Percentiles rank a stretch among this genome's conserved stretches.
Conservation (phyloP, 2,329 filamentous ascomycete genomes). For the Arthrobotrys entomopaga region DNA sequence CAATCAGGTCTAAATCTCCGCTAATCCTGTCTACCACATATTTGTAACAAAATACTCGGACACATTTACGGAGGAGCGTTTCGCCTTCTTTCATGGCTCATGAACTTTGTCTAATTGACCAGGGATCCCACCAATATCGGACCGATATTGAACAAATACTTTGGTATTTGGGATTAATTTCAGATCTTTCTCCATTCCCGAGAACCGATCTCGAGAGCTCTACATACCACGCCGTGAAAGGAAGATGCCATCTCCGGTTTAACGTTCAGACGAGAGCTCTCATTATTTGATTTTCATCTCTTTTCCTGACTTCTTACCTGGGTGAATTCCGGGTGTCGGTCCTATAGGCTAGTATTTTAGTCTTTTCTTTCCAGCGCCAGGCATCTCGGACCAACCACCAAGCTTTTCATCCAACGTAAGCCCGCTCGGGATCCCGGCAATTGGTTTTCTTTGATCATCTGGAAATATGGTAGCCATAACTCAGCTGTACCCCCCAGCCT, state of each 20-base stretch:
- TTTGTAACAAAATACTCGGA: conserved; percentile 5
- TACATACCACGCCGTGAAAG: not conserved
- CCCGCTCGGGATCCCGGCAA: conserved; percentile 44
- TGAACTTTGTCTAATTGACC: not conserved
- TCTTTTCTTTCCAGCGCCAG: conserved; percentile 16
- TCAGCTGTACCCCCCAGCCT: conserved; percentile 18
- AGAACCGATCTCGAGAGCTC: too few relatives aligned
- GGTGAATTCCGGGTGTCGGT: conserved; percentile 39
- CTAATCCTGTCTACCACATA: conserved; percentile 29
- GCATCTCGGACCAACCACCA: conserved; percentile 21
- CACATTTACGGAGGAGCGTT: conserved; percentile 14
- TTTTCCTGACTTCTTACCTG: not conserved
- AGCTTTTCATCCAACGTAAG: not conserved
- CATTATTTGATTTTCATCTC: too few relatives aligned
- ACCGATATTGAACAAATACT: conserved; percentile 11
- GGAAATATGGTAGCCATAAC: too few relatives aligned
- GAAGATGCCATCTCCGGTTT: conserved; percentile 43
- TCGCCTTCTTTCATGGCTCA: too few relatives aligned
- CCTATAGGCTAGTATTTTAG: conserved; percentile 44
- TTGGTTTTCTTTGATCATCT: conserved; percentile 32
- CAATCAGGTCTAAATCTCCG: conserved; percentile 52
- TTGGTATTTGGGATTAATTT: conserved; percentile 12
- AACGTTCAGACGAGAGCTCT: conserved; percentile 49
- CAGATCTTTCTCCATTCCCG: not conserved
- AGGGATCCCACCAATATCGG: conserved; percentile 13